Percentiles rank a stretch among this genome's conserved stretches.
Conservation (phyloP, 169 alveolate genomes). For the Plasmodium gonderi region DNA sequence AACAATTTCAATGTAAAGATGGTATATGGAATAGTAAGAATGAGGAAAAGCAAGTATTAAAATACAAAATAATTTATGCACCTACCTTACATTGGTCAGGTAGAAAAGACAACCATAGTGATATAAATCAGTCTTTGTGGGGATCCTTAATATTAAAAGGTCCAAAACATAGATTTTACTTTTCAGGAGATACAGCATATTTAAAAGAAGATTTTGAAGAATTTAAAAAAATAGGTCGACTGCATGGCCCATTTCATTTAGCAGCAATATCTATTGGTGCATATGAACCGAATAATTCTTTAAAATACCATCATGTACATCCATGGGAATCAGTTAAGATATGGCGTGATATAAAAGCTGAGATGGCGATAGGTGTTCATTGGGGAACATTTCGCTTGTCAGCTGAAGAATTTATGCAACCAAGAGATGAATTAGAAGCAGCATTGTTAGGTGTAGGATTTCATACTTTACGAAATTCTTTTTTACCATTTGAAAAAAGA, state of each 20-base stretch:
- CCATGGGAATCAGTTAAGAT: slow-evolving; percentile 73
- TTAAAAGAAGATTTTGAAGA: slow-evolving; percentile 64
- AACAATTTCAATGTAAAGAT: slow-evolving; percentile 51
- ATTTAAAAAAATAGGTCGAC: slow-evolving; percentile 56
- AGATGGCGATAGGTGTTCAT: slow-evolving; percentile 48
- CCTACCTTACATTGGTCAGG: slow-evolving; percentile 70
- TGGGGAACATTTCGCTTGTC: slow-evolving; percentile 68
- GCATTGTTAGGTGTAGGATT: slow-evolving; percentile 36
- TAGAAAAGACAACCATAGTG: slow-evolving; percentile 46
- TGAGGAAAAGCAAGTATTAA: slow-evolving; percentile 7
- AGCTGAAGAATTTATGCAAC: slow-evolving; percentile 70
- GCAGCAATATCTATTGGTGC: slow-evolving; percentile 70
- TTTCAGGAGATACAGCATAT: slow-evolving; percentile 68
- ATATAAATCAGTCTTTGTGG: slow-evolving; percentile 54
- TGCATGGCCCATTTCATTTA: slow-evolving; percentile 63
- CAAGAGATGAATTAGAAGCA: slow-evolving; percentile 68
- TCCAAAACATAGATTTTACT: slow-evolving; percentile 49
- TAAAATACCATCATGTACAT: slow-evolving; percentile 67
- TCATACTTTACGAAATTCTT: slow-evolving; percentile 10
- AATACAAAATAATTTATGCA: slow-evolving; percentile 55
- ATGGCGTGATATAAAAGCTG: slow-evolving; percentile 66
- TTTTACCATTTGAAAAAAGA: neutral
- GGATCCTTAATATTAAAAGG: slow-evolving; percentile 71
- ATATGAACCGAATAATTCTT: slow-evolving; percentile 54
- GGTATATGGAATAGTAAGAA: slow-evolving; percentile 67